These are phyloP conservation scores for Arabidopsis thaliana DNA, from an alignment of 345 rosid species.

Conservation along the genomic window DNA sequence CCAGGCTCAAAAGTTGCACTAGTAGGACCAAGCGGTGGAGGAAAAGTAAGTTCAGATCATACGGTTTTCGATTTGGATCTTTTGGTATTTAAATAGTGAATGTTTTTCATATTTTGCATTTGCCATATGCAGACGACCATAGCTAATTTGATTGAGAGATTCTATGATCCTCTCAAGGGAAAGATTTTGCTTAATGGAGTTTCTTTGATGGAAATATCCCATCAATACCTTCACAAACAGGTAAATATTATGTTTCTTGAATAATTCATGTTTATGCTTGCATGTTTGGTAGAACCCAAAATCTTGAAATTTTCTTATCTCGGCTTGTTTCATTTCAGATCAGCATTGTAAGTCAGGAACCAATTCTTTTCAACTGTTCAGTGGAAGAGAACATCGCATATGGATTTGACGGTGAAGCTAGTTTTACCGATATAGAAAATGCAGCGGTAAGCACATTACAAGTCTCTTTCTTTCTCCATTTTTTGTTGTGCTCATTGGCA, in stretches of 20 bases:
- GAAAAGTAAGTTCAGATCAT: constrained; percentile 62
- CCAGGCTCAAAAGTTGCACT: constrained; percentile 93
- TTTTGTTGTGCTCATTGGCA: neutral
- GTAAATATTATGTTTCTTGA: constrained; percentile 43
- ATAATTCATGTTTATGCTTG: neutral
- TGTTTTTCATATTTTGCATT: neutral
- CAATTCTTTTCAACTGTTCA: constrained; percentile 68
- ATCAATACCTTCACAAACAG: constrained; percentile 80
- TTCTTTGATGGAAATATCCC: constrained; percentile 79
- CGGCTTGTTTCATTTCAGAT: constrained; percentile 55
- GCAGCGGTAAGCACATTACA: constrained; percentile 63
- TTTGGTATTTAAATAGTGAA: neutral
- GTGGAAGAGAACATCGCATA: constrained; percentile 60
- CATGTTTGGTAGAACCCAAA: neutral
- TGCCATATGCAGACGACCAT: constrained; percentile 77
- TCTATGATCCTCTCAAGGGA: constrained; percentile 89
- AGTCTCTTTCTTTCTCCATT: constrained; percentile 6
- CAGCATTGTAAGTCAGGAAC: constrained; percentile 98
- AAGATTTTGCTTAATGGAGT: constrained; percentile 78
- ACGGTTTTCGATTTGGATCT: neutral
- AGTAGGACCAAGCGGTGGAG: constrained; percentile 99
- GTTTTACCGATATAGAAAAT: constrained; percentile 59
- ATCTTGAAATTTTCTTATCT: neutral
- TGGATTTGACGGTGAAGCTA: constrained; percentile 71
- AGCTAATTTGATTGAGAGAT: constrained; percentile 91